A percentile compares a stretch with the other conserved stretches of the same genome.
phyloP scores from a whole-genome alignment of 2,329 filamentous ascomycete genomes.

The Penicillium sp. region DNA sequence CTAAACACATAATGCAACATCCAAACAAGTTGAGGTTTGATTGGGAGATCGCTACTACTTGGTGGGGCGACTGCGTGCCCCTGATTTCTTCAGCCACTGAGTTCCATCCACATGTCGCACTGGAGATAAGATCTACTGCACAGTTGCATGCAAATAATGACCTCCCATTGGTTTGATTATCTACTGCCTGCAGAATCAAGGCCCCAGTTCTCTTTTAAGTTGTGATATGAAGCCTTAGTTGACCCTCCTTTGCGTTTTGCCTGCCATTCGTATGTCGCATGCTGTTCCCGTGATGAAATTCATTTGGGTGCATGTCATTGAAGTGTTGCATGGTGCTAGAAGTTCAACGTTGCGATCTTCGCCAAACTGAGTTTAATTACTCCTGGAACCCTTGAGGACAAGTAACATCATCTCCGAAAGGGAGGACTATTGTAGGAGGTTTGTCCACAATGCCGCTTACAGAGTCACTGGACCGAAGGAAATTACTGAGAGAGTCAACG shows the following conservation, averaged over 20 bases:
- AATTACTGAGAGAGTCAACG: neutral
- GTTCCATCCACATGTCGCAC: neutral
- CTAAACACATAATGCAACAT: neutral
- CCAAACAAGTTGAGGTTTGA: neutral
- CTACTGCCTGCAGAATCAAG: neutral
- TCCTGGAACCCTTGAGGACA: neutral
- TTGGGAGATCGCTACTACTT: neutral
- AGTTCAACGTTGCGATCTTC: neutral
- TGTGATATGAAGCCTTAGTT: neutral
- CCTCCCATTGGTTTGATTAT: neutral
- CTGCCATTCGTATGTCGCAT: neutral
- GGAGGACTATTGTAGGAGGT: too few relatives aligned
- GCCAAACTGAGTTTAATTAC: neutral
- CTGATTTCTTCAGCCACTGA: neutral
- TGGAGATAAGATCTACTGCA: neutral
- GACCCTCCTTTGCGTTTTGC: neutral
- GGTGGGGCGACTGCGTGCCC: neutral
- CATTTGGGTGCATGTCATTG: neutral
- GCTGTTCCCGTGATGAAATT: neutral
- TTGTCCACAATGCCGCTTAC: too few relatives aligned
- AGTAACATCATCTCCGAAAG: neutral
- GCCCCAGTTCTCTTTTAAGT: neutral
- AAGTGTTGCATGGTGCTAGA: neutral
- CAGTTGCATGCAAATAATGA: neutral
- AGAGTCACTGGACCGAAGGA: too few relatives aligned